A percentile compares a stretch with the other conserved stretches of the same genome.
These are phyloP conservation scores for Sherardia arvensis DNA, from an alignment of 257 asterid genomes.

Conservation along the genomic window DNA sequence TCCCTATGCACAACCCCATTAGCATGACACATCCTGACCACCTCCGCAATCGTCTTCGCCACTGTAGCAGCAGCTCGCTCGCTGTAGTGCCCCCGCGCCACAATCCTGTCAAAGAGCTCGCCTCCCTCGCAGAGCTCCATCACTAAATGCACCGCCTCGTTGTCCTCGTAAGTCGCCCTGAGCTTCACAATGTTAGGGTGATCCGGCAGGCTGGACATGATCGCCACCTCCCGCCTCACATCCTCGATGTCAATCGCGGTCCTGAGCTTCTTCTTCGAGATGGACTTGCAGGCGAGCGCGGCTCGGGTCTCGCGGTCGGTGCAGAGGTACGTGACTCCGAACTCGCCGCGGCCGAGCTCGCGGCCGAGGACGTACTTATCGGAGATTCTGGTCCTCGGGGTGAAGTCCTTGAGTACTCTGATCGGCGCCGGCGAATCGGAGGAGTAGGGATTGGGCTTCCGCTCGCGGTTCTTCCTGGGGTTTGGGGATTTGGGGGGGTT, in stretches of 20 bases:
- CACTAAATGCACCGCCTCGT: constrained; percentile 83
- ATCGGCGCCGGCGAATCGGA: constrained; percentile 48
- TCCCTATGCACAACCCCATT: constrained; percentile 91
- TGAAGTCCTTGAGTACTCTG: constrained; percentile 68
- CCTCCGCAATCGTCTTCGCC: constrained; percentile 73
- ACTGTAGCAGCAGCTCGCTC: constrained; percentile 83
- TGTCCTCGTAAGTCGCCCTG: constrained; percentile 84
- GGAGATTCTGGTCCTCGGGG: constrained; percentile 46
- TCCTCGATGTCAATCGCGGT: constrained; percentile 86
- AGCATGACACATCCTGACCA: constrained; percentile 73
- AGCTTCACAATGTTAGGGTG: constrained; percentile 72
- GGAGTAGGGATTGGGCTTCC: constrained; percentile 58
- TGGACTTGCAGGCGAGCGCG: constrained; percentile 85
- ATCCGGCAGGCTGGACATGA: constrained; percentile 84
- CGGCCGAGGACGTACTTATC: constrained; percentile 80
- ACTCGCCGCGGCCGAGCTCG: constrained; percentile 92
- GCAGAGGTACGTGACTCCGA: constrained; percentile 85
- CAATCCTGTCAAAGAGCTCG: constrained; percentile 79
- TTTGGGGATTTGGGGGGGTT: constrained; percentile 22
- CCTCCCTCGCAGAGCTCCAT: constrained; percentile 98
- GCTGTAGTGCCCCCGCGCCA: constrained; percentile 93
- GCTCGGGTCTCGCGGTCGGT: constrained; percentile 79
- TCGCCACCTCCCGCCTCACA: constrained; percentile 87
- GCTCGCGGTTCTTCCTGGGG: constrained; percentile 36
- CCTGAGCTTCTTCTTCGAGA: constrained; percentile 79